Conservation (phyloP, 176 grass and related monocot genomes). For the Secale cereale region DNA sequence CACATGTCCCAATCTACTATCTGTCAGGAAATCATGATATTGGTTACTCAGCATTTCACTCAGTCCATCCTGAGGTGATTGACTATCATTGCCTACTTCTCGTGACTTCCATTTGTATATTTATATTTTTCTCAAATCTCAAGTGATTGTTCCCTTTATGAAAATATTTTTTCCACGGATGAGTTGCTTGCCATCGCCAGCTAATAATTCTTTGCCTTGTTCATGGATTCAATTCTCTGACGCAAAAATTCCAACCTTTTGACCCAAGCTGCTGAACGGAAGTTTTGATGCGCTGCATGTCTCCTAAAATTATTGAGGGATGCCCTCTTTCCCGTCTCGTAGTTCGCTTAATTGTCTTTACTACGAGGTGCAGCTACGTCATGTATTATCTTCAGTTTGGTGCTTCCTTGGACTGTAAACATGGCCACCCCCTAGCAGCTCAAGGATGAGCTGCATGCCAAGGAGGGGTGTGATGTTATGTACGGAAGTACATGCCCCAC, state of each 20-base stretch:
- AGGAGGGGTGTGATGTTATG: no score
- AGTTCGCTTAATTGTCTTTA: not conserved
- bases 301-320: not conserved
- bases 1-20: constrained; percentile 62
- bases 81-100: not conserved
- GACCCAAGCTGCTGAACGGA: not conserved
- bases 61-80: constrained; percentile 68
- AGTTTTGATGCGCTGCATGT: not conserved
- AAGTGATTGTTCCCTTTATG: not conserved
- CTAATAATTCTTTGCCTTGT: not conserved
- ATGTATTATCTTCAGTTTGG: no score
- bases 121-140: constrained; percentile 11
- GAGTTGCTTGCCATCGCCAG: not conserved
- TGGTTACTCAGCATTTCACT: constrained; percentile 72
- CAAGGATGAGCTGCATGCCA: no score
- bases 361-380: no score
- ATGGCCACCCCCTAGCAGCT: no score
- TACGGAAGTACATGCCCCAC: no score
- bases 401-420: no score
- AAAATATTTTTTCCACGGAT: not conserved
- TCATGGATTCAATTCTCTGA: not conserved
- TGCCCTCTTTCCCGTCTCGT: not conserved
- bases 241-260: not conserved
- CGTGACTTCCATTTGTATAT: not conserved
- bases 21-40: constrained; percentile 99